Base-by-base conservation (phyloP, 257 asterid genomes). In the Gardenia jasminoides region DNA sequence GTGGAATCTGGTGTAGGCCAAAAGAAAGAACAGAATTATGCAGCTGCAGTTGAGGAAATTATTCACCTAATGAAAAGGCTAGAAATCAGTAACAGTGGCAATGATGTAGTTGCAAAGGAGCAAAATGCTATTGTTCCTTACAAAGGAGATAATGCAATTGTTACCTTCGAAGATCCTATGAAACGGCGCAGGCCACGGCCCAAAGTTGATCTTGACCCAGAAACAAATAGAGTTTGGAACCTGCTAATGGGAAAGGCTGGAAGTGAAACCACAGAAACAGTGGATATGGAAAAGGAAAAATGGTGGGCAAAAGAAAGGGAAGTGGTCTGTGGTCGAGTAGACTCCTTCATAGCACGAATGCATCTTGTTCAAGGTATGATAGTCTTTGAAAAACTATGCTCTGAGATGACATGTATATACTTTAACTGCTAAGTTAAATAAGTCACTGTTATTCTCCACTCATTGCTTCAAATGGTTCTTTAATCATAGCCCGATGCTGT, bases 171-270 rank as follows among this genome's bases (percentile, higher is more conserved):
- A 66, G 90, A 87, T 77, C 85, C 82, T 43, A 82, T 86, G 43
- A 92, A 87, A 83, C 92, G 83, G 48, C 87, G 75, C 67, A 82
- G 36, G 79, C 87, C 90, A 61, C 93, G 99, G 72, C 97, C 98
- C 56, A 95, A 83, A 83, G 98, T 95, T 81, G 92, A 95, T 90
- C 98, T 95, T 81, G 98, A 95, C 83, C 92, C 94, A 8, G 96
- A 95, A 91, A 88, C 98, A 31, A 90, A 80, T 82, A 89, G 92
- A 84, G 83, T 89, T 54, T 95, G 98, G 99, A 88, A 93, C 87
- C 89, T 95, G 80, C 84, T 93, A 82, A 92, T 93, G 97, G 92
- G 92, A 76, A 88, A 88, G 79, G 90, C 90, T 83, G 94, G 84
- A 83, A 81, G 87, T 78, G 92, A 85, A 78, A 83, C 72, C 81